Base-by-base conservation (phyloP, 2,329 filamentous ascomycete species). In the Helminthosporium solani region DNA sequence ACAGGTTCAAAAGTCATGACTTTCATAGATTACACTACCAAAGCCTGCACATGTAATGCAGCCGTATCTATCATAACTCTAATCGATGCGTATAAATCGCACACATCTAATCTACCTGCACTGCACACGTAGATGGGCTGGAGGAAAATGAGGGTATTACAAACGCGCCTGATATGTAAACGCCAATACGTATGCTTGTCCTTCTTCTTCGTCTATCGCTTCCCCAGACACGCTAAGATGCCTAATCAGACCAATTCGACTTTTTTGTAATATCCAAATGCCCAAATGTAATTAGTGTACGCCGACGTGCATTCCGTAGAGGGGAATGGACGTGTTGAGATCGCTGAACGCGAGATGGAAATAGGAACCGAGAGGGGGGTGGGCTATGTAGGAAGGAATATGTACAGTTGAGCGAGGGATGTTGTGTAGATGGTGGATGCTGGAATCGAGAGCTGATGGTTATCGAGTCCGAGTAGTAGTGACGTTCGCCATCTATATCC, bases 401-500 rank as follows among this genome's bases (percentile, higher is more conserved):
- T 31, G 28, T 31, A 31, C 28, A 31, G 12, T 31, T n/a, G 28
- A 31, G 5, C 14, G 28, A n/a, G 7, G 28, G 12, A 12, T 14
- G 28, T 31, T n/a, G n/a, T n/a, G n/a, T n/a, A n/a, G n/a, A n/a
- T n/a, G n/a, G n/a, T n/a, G n/a, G n/a, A n/a, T n/a, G n/a, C n/a
- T n/a, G 28, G 28, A 14, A 12, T 31, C 28, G 28, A 31, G 28
- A 31, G 28, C 28, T 31, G 28, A 12, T 31, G 28, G 28, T 5
- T 25, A 9, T 25, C 23, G 23, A 25, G 23, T 25, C 23, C 23
- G 9, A 25, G 23, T 25, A 5, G 23, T 25, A 25, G 23, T 25
- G 9, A 5, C 23, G 23, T 25, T 25, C 23, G 28, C 7, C 28
- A 12, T 31, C 14, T 47, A 69, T 39, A 70, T 58, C 58, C 57